Conservation (phyloP, 805 yeast genomes). For the Saccharomycopsis sp. region DNA sequence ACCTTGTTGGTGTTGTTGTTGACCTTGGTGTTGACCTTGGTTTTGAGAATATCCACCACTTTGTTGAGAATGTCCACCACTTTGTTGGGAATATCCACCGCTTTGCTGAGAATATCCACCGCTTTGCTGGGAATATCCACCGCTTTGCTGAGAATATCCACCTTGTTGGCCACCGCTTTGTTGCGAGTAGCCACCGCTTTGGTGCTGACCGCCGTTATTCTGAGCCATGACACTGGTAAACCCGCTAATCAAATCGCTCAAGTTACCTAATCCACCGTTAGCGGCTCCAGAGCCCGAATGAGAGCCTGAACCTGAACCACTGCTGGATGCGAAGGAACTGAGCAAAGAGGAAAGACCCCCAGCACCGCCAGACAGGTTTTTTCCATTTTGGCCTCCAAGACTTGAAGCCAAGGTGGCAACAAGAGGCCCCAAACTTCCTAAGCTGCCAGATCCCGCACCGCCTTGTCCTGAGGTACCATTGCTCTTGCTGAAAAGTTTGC, state of each 20-base stretch:
- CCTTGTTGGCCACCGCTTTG: background rate
- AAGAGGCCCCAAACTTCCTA: slow-evolving; percentile 19
- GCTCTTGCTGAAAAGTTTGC: slow-evolving; percentile 10
- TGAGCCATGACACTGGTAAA: slow-evolving; percentile 3
- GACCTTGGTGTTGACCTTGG: background rate
- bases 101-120: background rate
- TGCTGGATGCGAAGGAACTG: background rate
- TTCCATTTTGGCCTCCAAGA: slow-evolving; percentile 4
- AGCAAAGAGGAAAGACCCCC: slow-evolving; percentile 3
- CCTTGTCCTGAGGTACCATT: slow-evolving; percentile 6
- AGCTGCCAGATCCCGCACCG: slow-evolving; percentile 12
- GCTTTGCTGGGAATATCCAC: background rate
- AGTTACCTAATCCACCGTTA: slow-evolving; percentile 8
- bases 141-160: background rate
- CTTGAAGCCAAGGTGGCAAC: slow-evolving; percentile 15
- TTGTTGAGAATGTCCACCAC: background rate
- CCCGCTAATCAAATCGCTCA: slow-evolving; percentile 12
- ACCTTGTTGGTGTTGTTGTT: too few relatives aligned
- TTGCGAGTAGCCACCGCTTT: background rate
- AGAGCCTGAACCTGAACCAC: background rate
- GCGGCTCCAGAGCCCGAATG: slow-evolving; percentile 3
- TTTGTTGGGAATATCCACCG: background rate
- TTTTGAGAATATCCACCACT: background rate
- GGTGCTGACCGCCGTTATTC: background rate
- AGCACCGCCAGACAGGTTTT: background rate